Percentiles rank a stretch among this genome's conserved stretches.
Evolutionary conservation across 1,284 basidiomycete genomes (phyloP).

Genomic region (Singerocomus rubriflavus): DNA sequence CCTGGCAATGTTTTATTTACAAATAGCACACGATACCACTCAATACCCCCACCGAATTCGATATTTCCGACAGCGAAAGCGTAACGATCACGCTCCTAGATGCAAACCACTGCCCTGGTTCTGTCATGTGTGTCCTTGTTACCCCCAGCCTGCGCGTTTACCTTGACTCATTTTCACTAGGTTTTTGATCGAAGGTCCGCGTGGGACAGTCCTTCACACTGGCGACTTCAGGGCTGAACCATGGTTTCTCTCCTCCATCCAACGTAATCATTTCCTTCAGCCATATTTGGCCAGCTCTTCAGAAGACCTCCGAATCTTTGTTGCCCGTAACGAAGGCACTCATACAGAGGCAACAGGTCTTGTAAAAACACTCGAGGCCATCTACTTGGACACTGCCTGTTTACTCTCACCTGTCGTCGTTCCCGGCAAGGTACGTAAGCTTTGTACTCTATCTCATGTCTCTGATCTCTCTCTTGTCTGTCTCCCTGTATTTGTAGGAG

Average conservation of each 20-base stretch:
- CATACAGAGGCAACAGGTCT: conserved; percentile 19
- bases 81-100: conserved; percentile 81
- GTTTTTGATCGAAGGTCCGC: conserved; percentile 80
- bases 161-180: conserved; percentile 39
- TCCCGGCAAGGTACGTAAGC: conserved; percentile 62
- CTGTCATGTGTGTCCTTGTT: conserved; percentile 70
- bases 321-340: conserved; percentile 29
- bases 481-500: conserved; percentile 40
- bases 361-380: conserved; percentile 61
- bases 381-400: conserved; percentile 85
- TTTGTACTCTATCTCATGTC: background rate
- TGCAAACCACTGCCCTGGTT: conserved; percentile 94
- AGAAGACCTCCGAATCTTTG: conserved; percentile 25
- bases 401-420: conserved; percentile 59
- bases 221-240: conserved; percentile 90
- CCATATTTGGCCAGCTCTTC: conserved; percentile 53
- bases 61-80: conserved; percentile 53
- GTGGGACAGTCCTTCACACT: conserved; percentile 81
- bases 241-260: conserved; percentile 68
- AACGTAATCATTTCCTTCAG: conserved; percentile 66
- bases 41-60: conserved; percentile 61
- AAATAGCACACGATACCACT: conserved; percentile 43
- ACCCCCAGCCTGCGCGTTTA: background rate
- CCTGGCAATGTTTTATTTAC: conserved; percentile 16
- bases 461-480: background rate